Percentiles rank a stretch among this genome's conserved stretches.
phyloP scores from a whole-genome alignment of 1,139 yeast species.

The Meyerozyma guilliermondii region DNA sequence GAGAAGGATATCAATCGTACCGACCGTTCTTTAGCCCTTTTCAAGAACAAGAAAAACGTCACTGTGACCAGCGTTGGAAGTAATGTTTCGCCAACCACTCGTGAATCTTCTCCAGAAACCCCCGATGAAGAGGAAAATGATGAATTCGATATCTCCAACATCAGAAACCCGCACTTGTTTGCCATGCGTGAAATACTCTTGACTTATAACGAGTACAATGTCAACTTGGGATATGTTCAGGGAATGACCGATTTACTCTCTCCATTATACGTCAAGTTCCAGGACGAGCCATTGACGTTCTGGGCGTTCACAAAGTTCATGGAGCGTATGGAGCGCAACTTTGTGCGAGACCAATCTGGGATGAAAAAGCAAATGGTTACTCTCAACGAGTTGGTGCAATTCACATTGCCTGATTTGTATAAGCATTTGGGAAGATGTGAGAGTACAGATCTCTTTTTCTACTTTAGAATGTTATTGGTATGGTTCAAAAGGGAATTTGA shows the following conservation, averaged over 20 bases:
- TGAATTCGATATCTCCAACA: slow-evolving; percentile 44
- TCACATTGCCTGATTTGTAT: slow-evolving; percentile 82
- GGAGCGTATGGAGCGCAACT: slow-evolving; percentile 95
- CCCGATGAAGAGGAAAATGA: slow-evolving; percentile 49
- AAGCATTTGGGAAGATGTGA: slow-evolving; percentile 83
- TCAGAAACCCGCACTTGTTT: slow-evolving; percentile 64
- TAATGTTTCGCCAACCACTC: slow-evolving; percentile 14
- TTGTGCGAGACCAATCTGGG: slow-evolving; percentile 85
- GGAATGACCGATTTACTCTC: slow-evolving; percentile 95
- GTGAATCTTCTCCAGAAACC: slow-evolving; percentile 34
- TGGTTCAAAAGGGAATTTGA: slow-evolving; percentile 93
- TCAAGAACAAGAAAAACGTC: slow-evolving; percentile 40
- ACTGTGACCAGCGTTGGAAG: slow-evolving; percentile 13
- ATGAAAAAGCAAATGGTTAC: slow-evolving; percentile 86
- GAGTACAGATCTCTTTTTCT: slow-evolving; percentile 84
- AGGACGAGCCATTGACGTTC: slow-evolving; percentile 77
- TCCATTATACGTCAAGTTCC: slow-evolving; percentile 73
- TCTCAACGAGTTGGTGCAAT: slow-evolving; percentile 75
- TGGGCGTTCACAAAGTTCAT: slow-evolving; percentile 87
- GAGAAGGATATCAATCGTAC: slow-evolving; percentile 94
- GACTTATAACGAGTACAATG: slow-evolving; percentile 81
- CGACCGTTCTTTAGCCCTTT: slow-evolving; percentile 70
- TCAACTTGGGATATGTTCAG: slow-evolving; percentile 88
- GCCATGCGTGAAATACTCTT: slow-evolving; percentile 72
- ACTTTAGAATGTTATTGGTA: slow-evolving; percentile 88